phyloP scores from a whole-genome alignment of 345 rosid species.

The Mangifera indica region DNA sequence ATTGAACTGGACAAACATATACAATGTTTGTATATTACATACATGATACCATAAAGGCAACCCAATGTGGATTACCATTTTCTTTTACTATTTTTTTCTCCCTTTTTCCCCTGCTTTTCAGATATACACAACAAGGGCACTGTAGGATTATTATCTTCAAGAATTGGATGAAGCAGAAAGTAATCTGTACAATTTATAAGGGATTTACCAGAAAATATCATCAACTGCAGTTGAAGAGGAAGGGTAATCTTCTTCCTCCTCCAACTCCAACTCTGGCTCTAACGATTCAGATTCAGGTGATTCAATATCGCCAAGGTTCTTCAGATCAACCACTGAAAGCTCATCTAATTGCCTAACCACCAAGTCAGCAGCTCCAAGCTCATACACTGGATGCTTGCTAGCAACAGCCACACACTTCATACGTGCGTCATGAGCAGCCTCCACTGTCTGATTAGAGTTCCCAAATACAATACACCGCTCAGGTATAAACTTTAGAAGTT shows the following conservation, averaged over 20 bases:
- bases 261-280: constrained; percentile 67
- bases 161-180: constrained; percentile 31
- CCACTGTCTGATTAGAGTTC: constrained; percentile 84
- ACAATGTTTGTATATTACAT: constrained; percentile 25
- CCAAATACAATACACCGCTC: constrained; percentile 98
- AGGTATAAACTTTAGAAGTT: constrained; percentile 79
- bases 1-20: constrained; percentile 10
- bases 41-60: constrained; percentile 26
- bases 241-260: constrained; percentile 49
- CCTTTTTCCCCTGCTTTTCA: neutral
- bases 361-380: constrained; percentile 91
- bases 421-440: constrained; percentile 88
- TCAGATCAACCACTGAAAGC: constrained; percentile 86
- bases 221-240: constrained; percentile 49
- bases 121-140: constrained; percentile 27
- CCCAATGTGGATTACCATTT: constrained; percentile 45
- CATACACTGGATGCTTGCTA: constrained; percentile 87
- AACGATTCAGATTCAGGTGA: constrained; percentile 54
- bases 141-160: constrained; percentile 21
- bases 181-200: constrained; percentile 52
- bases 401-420: constrained; percentile 99
- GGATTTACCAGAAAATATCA: constrained; percentile 64
- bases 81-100: constrained; percentile 7
- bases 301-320: constrained; percentile 82
- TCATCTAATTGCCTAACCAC: constrained; percentile 77